Evolutionary conservation across 225 moss, liverwort and hornwort species (phyloP).

Genomic region (Bryoerythrophyllum caledonicum): DNA sequence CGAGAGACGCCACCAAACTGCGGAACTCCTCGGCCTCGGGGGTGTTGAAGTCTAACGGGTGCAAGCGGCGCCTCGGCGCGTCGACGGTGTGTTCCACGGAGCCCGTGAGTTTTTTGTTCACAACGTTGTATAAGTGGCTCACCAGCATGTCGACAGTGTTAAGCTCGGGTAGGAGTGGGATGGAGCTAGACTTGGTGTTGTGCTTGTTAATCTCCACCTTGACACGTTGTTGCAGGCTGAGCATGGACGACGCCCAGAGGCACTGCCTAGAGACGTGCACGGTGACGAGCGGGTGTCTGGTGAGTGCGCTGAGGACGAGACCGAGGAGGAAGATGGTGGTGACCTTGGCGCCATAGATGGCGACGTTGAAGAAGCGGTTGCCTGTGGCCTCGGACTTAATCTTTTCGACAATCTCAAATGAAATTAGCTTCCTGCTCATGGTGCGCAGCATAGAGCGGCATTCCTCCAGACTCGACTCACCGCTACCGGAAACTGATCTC

Average conservation of each 20-base stretch:
- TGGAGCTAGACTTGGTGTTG: slow-evolving; percentile 31
- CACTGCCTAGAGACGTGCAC: slow-evolving; percentile 37
- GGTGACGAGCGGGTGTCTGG: slow-evolving; percentile 32
- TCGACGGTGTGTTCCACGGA: background rate
- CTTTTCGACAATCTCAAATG: no score
- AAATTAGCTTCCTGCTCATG: slow-evolving; percentile 39
- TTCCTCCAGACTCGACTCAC: slow-evolving; percentile 37
- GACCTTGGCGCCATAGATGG: slow-evolving; percentile 47
- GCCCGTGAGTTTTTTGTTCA: slow-evolving; percentile 29
- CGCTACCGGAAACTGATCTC: slow-evolving; percentile 30
- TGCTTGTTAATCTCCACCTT: slow-evolving; percentile 47
- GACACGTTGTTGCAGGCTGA: slow-evolving; percentile 33
- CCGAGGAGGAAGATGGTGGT: slow-evolving; percentile 39
- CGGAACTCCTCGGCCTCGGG: slow-evolving; percentile 18
- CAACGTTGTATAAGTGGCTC: slow-evolving; percentile 10
- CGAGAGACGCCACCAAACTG: slow-evolving; percentile 28
- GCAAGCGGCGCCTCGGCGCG: background rate
- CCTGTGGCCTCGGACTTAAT: slow-evolving; percentile 33
- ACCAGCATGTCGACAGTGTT: slow-evolving; percentile 40
- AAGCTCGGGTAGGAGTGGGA: slow-evolving; percentile 36
- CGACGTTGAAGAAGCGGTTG: slow-evolving; percentile 28
- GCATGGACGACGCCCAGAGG: slow-evolving; percentile 21
- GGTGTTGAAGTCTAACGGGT: background rate
- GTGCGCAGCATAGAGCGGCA: slow-evolving; percentile 43
- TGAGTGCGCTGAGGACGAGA: slow-evolving; percentile 32